These are phyloP conservation scores for Fraxinus anomala DNA, from an alignment of 257 asterid genomes.

Conservation along the genomic window DNA sequence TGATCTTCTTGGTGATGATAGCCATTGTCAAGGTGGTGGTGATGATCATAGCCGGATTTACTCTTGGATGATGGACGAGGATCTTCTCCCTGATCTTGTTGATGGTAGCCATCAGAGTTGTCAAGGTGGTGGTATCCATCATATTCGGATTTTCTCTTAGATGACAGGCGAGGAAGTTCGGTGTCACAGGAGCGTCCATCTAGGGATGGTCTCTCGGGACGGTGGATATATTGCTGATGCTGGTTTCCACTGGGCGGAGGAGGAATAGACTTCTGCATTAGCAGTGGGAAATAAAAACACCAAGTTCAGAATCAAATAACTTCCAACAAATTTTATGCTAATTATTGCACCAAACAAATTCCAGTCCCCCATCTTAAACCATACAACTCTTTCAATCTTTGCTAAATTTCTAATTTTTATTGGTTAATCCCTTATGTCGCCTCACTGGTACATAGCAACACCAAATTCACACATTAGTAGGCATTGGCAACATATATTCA, in stretches of 20 bases:
- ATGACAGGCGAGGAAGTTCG: slow-evolving; percentile 63
- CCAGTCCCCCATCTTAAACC: too few relatives aligned
- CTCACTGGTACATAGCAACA: too few relatives aligned
- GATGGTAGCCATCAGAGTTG: not conserved
- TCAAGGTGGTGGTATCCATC: too few relatives aligned
- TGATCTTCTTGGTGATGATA: slow-evolving; percentile 22
- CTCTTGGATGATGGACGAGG: not conserved
- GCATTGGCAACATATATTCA: not conserved
- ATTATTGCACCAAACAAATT: too few relatives aligned
- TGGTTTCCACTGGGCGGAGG: slow-evolving; percentile 46
- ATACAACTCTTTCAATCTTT: too few relatives aligned
- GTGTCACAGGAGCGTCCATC: slow-evolving; percentile 63
- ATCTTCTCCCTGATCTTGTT: not conserved
- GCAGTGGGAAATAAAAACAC: not conserved
- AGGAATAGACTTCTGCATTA: slow-evolving; percentile 54
- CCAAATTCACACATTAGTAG: not conserved
- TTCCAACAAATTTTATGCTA: not conserved
- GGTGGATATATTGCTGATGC: slow-evolving; percentile 34
- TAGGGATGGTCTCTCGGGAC: slow-evolving; percentile 50
- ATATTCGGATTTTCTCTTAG: slow-evolving; percentile 49
- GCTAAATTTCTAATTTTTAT: too few relatives aligned
- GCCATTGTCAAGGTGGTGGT: slow-evolving; percentile 32
- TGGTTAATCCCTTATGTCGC: too few relatives aligned
- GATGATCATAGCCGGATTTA: slow-evolving; percentile 12
- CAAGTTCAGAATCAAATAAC: not conserved